Base-by-base conservation (phyloP, 2,329 filamentous ascomycete genomes). In the Pseudopyricularia javanii region DNA sequence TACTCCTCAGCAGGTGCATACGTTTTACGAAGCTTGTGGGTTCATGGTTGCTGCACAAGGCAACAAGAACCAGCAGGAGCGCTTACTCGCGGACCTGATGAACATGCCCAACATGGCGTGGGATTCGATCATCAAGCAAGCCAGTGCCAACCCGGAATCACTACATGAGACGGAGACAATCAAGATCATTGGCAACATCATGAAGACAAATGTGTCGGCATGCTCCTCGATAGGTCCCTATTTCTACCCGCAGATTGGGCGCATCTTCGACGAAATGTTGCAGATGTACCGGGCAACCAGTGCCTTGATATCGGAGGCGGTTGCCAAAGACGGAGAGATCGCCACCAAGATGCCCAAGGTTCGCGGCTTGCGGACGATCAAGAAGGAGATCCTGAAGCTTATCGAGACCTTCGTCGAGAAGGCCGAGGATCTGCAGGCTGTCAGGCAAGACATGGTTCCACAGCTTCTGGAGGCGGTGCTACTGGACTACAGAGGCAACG, bases 191-290 rank as follows among this genome's bases (percentile, higher is more conserved):
- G 93, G 93, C 59, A 98, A 98, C 70, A 96, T 98, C 66, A 98
- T 98, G 93, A 98, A 98, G 79, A 98, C 93, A 1, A 98, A 98
- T 62, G 93, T 98, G 4, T 91, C 94, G n/a, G 93, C 93, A 34
- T 98, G 93, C 68, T 88, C 88, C 34, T 97, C 93, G 1, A 93
- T 98, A 54, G 93, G 94, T 33, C 83, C 88, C 51, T 98, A 97
- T 71, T 98, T 98, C 69, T 96, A 95, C 64, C 91, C 93, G 12
- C 93, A 98, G 66, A 95, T 98, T 61, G 93, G 91, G 40, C 86
- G 90, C 54, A 97, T 98, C 60, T 98, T 97, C 68, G 83, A 94
- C 60, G 93, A 98, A 66, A 97, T 98, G 91, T 75, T 98, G 54
- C 91, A 93, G 63, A 98, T 98, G 94, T 98, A 97, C 69, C 86